phyloP scores from a whole-genome alignment of 495 filamentous ascomycete genomes.

The Lineolata rhizophorae region DNA sequence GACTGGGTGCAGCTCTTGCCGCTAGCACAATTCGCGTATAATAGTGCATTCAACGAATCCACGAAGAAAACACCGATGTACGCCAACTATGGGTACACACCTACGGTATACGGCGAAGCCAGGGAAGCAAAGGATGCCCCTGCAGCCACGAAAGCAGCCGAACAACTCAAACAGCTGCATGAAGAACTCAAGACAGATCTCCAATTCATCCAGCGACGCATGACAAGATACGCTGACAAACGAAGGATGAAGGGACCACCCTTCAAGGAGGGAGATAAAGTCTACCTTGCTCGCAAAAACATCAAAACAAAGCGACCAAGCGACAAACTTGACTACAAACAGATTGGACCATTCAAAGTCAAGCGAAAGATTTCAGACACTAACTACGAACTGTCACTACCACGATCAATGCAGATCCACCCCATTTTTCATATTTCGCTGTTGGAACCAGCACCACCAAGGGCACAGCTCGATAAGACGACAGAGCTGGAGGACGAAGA shows the following conservation, averaged over 20 bases:
- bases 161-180: not conserved
- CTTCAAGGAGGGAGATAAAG: not conserved
- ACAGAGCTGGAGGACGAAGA: too few species aligned
- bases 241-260: not conserved
- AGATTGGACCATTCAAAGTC: not conserved
- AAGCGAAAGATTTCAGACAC: not conserved
- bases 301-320: conserved; percentile 1
- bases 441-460: conserved; percentile 1
- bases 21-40: not conserved
- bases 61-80: not conserved
- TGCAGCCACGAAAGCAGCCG: not conserved
- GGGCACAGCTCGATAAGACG: too few species aligned
- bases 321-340: not conserved
- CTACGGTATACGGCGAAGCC: not conserved
- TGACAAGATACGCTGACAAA: not conserved
- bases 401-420: conserved; percentile 1
- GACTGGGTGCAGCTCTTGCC: conserved; percentile 9
- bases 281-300: not conserved
- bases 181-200: not conserved
- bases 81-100: not conserved
- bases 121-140: not conserved
- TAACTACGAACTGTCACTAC: not conserved
- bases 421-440: not conserved
- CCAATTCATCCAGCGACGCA: not conserved
- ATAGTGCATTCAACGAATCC: not conserved